Evolutionary conservation across 164 flowering plant species (phyloP), one percentile per base, ranked within the genome.

Genomic region (Aristolochia contorta): DNA sequence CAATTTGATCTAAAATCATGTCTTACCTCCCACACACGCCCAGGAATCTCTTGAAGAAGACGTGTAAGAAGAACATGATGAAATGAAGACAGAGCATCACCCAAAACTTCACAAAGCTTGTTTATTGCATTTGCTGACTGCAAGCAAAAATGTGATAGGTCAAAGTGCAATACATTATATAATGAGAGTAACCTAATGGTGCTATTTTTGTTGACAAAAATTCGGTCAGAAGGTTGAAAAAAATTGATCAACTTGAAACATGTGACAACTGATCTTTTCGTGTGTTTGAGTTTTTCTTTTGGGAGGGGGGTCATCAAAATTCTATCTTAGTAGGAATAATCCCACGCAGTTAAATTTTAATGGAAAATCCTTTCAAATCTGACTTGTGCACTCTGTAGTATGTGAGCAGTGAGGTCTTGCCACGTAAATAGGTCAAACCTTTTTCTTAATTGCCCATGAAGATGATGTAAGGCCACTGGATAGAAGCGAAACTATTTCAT

Each of bases 1-100:
- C 43, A 37, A 7, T 37, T 37, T 53, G 56, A 52, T 13, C 55
- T 53, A n/a, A n/a, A 6, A 23, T 56, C 41, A 25, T 16, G 0
- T 24, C 57, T 57, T 79, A 93, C 99, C 97, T 93, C 99, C 99
- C 99, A 93, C 56, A 90, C 69, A 15, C 96, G 92, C 48, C 99
- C 97, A 68, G 91, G 89, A 62, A 88, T 33, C 75, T 93, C 99
- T 67, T 84, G 81, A 73, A 93, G 63, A 61, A 90, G 83, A 69
- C 82, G 76, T 22, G 77, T 66, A 51, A 93, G 81, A 66, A 93
- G 69, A 27, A 67, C 76, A 57, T 63, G 64, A 73, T 84, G 85
- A 63, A 77, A 72, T 60, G 86, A 61, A 56, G 91, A 81, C 46
- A 93, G 66, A 19, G 86, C 78, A 60, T 93, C 99, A 54, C 90